These are phyloP conservation scores for Macadamia tetraphylla DNA, from an alignment of 164 flowering plant species.

Conservation along the genomic window DNA sequence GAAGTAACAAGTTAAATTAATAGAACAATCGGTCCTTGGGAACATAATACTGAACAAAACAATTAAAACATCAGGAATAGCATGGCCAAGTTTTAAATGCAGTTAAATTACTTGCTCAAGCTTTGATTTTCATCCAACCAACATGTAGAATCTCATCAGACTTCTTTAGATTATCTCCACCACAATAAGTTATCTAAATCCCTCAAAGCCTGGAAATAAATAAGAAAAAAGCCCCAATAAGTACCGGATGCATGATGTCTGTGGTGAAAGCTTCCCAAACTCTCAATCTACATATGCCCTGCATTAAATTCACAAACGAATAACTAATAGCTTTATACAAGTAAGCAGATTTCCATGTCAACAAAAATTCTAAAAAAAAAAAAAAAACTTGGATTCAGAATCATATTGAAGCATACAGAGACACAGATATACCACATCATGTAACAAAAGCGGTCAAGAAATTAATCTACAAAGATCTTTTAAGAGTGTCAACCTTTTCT, in stretches of 20 bases:
- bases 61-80: neutral
- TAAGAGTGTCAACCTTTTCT: too few relatives aligned
- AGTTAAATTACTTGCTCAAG: neutral
- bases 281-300: too few relatives aligned
- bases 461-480: too few relatives aligned
- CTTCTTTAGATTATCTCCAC: neutral
- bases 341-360: neutral
- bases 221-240: neutral
- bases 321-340: neutral
- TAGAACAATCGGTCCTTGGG: neutral
- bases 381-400: neutral
- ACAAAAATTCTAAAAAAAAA: neutral
- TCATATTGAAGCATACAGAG: too few relatives aligned
- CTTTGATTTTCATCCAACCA: neutral
- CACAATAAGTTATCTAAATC: neutral
- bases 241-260: constrained; percentile 15
- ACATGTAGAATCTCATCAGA: neutral
- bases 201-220: neutral
- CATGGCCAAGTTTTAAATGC: neutral
- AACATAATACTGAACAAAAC: neutral
- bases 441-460: too few relatives aligned
- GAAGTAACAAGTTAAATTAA: too few relatives aligned
- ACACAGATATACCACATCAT: too few relatives aligned
- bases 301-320: constrained; percentile 1
- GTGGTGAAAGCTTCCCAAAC: constrained; percentile 13